phyloP scores from a whole-genome alignment of 139 green algal species.

The Tetraselmis striata region DNA sequence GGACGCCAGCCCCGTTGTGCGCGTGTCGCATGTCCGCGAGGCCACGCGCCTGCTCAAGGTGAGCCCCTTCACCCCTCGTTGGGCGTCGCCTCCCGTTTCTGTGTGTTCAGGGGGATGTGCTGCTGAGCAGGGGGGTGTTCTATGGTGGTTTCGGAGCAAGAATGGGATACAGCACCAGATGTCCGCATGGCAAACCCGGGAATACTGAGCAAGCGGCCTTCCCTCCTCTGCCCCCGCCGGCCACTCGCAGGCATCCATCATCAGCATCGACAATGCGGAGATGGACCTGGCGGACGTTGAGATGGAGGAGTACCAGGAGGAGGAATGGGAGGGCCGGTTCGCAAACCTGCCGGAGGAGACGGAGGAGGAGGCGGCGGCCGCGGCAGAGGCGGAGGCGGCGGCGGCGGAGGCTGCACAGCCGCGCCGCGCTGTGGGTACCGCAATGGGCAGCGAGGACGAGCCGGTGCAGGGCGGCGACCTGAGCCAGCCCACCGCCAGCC shows the following conservation, averaged over 20 bases:
- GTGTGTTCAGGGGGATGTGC: no score
- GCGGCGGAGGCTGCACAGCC: not conserved
- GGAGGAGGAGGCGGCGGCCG: conserved; percentile 1
- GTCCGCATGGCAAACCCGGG: not conserved
- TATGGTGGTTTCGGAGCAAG: not conserved
- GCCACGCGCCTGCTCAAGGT: conserved; percentile 29
- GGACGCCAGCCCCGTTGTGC: conserved; percentile 38
- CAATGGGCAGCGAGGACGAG: not conserved
- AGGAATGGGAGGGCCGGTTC: not conserved
- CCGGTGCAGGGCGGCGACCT: not conserved
- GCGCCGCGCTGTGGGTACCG: no score
- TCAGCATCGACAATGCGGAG: conserved; percentile 73
- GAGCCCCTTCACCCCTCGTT: no score
- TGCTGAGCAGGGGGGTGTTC: not conserved
- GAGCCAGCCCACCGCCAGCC: not conserved
- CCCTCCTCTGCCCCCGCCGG: no score
- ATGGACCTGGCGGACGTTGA: conserved; percentile 62
- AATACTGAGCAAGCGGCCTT: not conserved
- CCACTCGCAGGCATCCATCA: conserved; percentile 87
- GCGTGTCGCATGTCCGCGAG: conserved; percentile 47
- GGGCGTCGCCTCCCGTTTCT: no score
- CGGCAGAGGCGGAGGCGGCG: not conserved
- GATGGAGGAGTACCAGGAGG: conserved; percentile 8
- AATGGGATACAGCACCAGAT: no score
- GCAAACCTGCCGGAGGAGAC: conserved; percentile 4